Evolutionary conservation across 2,329 filamentous ascomycete species (phyloP), one percentile per base, ranked within the genome.

Genomic region (Colletotrichum noveboracense): DNA sequence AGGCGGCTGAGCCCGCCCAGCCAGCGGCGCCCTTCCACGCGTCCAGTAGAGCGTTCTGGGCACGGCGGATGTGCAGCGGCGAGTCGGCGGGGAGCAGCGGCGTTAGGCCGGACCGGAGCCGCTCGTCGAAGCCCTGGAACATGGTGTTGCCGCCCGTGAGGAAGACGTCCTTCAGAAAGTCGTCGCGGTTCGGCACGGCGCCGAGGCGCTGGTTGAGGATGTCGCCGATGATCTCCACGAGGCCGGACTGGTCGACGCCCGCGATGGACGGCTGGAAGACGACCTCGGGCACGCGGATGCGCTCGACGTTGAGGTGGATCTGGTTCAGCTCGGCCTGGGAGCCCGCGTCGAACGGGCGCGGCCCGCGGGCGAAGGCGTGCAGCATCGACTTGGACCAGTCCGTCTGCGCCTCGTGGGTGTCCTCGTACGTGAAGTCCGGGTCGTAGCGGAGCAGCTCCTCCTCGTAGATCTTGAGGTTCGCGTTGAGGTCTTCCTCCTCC

Each of bases 331-430:
- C 88, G 21, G 93, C 92, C 79, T 97, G 94, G 73, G 93, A 94
- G 71, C 95, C 92, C 0, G 93, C 87, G 79, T 98, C 94, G 78
- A 96, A 98, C 1, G 96, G 95, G 79, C 95, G 94, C 0, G 96
- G 95, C 0, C 97, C 97, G 70, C 96, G 94, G 48, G 95, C 87
- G 85, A 98, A 99, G 9, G 96, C 95, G 85, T 99, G 97, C 21
- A 98, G 87, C 65, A 98, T 89, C 62, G 93, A 95, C 84, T 97
- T 98, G 16, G 94, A 97, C 97, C 97, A 99, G 87, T 98, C 97
- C 32, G 93, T 94, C 84, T 98, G 95, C 1, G 96, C 96, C 78
- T 96, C 96, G 70, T 96, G 92, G 0, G 96, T 98, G 83, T 97
- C 93, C 78, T 98, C 93, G 84, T 98, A 96, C 3, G 94, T 96